These are phyloP conservation scores for Eimeria tenella DNA, from an alignment of 169 alveolate species.

Conservation along the genomic window DNA sequence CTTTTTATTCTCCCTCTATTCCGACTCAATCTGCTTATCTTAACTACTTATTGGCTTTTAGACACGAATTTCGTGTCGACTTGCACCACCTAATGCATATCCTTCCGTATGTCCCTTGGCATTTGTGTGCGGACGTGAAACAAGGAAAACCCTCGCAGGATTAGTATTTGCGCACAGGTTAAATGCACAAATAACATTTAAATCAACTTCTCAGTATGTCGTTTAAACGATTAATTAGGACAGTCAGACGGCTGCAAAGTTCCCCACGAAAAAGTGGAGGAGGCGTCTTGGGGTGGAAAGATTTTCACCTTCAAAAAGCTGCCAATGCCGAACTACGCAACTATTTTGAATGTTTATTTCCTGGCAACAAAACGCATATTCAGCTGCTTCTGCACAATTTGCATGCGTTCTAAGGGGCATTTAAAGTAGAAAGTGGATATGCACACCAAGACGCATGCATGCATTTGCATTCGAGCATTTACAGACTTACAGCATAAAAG, in stretches of 20 bases:
- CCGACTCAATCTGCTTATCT: too few species aligned
- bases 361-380: background rate
- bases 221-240: too few species aligned
- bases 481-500: background rate
- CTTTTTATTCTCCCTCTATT: too few species aligned
- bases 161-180: too few species aligned
- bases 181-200: too few species aligned
- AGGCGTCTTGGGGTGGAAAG: background rate
- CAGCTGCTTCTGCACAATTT: too few species aligned
- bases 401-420: background rate
- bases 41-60: too few species aligned
- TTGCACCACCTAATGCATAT: too few species aligned
- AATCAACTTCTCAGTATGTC: too few species aligned
- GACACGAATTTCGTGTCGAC: too few species aligned
- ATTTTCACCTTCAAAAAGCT: background rate
- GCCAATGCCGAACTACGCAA: constrained; percentile 18
- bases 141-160: background rate
- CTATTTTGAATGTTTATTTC: constrained; percentile 16
- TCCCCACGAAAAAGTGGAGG: constrained; percentile 34
- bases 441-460: background rate
- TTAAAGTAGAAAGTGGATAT: background rate
- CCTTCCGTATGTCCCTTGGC: background rate
- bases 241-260: too few species aligned
- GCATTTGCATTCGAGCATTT: background rate
- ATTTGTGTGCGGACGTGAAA: background rate